Conservation (phyloP, 83 land plant genomes). For the Thuja plicata region DNA sequence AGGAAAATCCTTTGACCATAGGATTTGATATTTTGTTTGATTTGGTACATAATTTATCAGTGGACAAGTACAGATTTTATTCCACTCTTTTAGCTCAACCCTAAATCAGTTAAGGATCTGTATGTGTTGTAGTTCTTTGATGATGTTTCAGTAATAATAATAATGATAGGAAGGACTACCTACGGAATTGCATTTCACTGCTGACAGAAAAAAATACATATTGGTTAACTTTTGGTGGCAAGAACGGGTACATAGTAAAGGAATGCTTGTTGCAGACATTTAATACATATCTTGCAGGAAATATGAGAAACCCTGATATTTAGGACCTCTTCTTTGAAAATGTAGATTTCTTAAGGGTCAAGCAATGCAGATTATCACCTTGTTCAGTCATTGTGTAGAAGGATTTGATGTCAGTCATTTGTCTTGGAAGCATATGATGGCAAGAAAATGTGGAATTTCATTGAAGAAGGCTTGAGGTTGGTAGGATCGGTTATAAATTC, state of each 20-base stretch:
- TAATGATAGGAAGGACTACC: background rate
- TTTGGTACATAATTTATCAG: background rate
- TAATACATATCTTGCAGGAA: background rate
- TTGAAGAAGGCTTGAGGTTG: background rate
- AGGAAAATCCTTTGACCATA: background rate
- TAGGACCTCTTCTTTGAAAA: background rate
- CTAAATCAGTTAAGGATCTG: too few species aligned
- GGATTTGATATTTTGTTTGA: background rate
- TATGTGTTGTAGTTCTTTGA: background rate
- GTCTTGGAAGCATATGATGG: background rate
- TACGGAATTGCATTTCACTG: background rate
- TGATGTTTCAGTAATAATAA: background rate
- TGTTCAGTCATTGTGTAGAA: background rate
- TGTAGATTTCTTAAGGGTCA: background rate
- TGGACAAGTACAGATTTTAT: background rate
- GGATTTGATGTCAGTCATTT: background rate
- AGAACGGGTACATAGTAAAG: background rate
- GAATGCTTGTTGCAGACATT: background rate
- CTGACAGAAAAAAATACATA: background rate
- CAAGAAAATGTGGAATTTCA: background rate
- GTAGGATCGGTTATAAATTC: background rate
- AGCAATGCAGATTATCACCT: background rate
- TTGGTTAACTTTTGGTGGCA: background rate
- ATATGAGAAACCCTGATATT: background rate
- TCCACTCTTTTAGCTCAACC: background rate